Evolutionary conservation across 441 rosid genomes (phyloP).

Genomic region (Hura crepitans): DNA sequence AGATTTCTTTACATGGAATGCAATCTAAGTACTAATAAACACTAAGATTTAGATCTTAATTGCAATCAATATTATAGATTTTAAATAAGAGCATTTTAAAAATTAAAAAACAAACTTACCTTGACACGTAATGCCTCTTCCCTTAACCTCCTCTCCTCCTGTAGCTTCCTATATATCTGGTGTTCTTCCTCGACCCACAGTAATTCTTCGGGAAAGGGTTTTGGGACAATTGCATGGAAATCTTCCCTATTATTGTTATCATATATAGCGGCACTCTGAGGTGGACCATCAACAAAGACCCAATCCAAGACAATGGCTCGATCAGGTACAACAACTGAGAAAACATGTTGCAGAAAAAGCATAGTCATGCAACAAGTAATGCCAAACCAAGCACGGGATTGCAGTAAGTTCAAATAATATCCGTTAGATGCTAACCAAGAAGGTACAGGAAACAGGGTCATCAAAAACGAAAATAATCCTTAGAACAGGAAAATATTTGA

Average conservation of each 20-base stretch:
- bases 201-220: conserved; percentile 42
- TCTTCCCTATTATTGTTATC: conserved; percentile 73
- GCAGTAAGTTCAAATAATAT: background rate
- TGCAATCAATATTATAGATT: background rate
- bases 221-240: conserved; percentile 71
- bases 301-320: conserved; percentile 73
- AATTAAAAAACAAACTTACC: conserved; percentile 40
- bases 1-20: background rate
- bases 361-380: conserved; percentile 1
- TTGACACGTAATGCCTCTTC: conserved; percentile 73
- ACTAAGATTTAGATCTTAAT: background rate
- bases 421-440: background rate
- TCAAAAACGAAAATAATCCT: background rate
- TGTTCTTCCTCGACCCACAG: conserved; percentile 83
- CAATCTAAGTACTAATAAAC: background rate
- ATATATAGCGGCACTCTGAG: conserved; percentile 59
- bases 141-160: conserved; percentile 58
- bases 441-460: background rate
- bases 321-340: conserved; percentile 63
- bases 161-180: conserved; percentile 51
- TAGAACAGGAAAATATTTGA: background rate
- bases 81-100: conserved; percentile 8
- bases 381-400: conserved; percentile 11
- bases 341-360: conserved; percentile 21
- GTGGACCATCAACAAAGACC: conserved; percentile 94